Percentiles rank a stretch among this genome's conserved stretches.
Evolutionary conservation across 306 rosid species (phyloP).

Genomic region (Medicago lupulina): DNA sequence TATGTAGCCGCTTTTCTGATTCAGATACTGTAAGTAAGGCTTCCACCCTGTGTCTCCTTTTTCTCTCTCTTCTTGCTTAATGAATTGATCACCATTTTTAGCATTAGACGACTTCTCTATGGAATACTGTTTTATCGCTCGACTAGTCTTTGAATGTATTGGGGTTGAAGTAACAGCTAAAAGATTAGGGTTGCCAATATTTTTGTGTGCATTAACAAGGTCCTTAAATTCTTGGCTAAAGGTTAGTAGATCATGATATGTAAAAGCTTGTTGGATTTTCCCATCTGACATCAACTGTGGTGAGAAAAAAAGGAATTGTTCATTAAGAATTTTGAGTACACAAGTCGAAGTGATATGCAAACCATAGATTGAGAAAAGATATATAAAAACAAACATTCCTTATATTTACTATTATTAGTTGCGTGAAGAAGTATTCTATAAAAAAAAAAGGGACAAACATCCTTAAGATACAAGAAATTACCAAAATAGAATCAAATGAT

Average conservation of each 20-base stretch:
- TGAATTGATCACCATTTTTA: slow-evolving; percentile 35
- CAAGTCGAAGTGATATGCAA: too few relatives aligned
- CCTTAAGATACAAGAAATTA: slow-evolving; percentile 28
- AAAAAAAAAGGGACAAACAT: too few relatives aligned
- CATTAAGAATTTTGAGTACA: too few relatives aligned
- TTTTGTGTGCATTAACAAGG: slow-evolving; percentile 62
- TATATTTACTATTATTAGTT: too few relatives aligned
- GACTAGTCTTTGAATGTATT: slow-evolving; percentile 8
- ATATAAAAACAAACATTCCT: too few relatives aligned
- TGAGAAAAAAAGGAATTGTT: neutral
- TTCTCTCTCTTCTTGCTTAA: slow-evolving; percentile 40
- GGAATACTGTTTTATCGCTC: slow-evolving; percentile 34
- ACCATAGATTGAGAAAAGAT: too few relatives aligned
- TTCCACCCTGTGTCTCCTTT: slow-evolving; percentile 55
- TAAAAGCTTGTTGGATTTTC: slow-evolving; percentile 43
- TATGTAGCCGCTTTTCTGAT: slow-evolving; percentile 50
- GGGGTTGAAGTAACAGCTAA: neutral
- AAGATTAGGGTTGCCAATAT: slow-evolving; percentile 42
- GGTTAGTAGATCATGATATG: slow-evolving; percentile 47
- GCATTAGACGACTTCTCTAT: slow-evolving; percentile 3
- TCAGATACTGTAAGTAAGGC: slow-evolving; percentile 61
- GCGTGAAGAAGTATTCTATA: too few relatives aligned
- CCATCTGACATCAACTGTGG: slow-evolving; percentile 61
- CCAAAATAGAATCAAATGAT: slow-evolving; percentile 54
- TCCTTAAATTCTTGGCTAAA: slow-evolving; percentile 57